These are phyloP conservation scores for Leptographium galeiforme DNA, from an alignment of 2,329 filamentous ascomycete species.

Conservation along the genomic window DNA sequence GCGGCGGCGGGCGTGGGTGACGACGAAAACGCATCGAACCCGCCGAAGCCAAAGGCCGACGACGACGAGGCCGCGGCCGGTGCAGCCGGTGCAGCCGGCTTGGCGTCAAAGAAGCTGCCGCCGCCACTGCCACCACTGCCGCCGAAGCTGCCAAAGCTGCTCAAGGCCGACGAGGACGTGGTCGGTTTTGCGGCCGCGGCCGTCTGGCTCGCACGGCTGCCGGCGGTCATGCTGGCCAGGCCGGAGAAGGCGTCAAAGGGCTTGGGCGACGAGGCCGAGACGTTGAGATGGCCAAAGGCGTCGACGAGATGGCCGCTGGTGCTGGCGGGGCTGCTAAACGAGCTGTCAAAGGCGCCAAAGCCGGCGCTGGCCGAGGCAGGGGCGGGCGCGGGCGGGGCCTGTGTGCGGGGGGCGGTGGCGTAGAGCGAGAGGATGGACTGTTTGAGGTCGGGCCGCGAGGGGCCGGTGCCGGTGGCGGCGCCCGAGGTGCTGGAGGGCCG, in stretches of 20 bases:
- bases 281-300: slow-evolving; percentile 27
- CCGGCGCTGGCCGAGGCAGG: slow-evolving; percentile 45
- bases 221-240: slow-evolving; percentile 9
- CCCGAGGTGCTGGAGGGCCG: slow-evolving; percentile 72
- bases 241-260: slow-evolving; percentile 11
- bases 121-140: slow-evolving; percentile 44
- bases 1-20: slow-evolving; percentile 16
- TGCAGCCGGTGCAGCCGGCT: slow-evolving; percentile 35
- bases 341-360: slow-evolving; percentile 48
- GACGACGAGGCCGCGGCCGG: slow-evolving; percentile 4
- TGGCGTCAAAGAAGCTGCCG: slow-evolving; percentile 71
- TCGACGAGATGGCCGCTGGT: slow-evolving; percentile 8
- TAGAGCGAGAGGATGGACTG: slow-evolving; percentile 96
- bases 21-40: slow-evolving; percentile 10
- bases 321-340: slow-evolving; percentile 20
- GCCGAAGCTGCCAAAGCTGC: slow-evolving; percentile 39
- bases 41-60: slow-evolving; percentile 40
- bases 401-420: slow-evolving; percentile 69
- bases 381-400: slow-evolving; percentile 35
- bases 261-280: slow-evolving; percentile 20
- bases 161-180: slow-evolving; percentile 14
- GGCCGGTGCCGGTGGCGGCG: slow-evolving; percentile 37
- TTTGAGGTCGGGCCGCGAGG: slow-evolving; percentile 84
- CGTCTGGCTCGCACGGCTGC: no score
- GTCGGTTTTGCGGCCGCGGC: slow-evolving; percentile 18